phyloP scores from a whole-genome alignment of 2,329 filamentous ascomycete species.

The Rhinocladiella similis region DNA sequence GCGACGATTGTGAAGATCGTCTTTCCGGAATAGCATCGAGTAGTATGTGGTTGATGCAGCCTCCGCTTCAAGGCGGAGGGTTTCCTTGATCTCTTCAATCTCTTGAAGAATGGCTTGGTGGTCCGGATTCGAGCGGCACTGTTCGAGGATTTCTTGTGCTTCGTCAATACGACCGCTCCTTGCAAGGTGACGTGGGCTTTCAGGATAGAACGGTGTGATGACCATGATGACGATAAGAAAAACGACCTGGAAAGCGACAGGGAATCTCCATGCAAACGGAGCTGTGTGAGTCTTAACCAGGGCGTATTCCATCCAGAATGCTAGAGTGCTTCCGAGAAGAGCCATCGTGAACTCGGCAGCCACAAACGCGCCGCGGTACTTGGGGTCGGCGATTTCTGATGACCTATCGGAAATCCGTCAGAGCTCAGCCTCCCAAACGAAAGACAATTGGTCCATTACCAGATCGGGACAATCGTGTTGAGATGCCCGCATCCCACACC shows the following conservation, averaged over 20 bases:
- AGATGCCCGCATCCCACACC: slow-evolving; percentile 33
- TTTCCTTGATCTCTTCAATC: slow-evolving; percentile 29
- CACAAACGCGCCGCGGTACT: slow-evolving; percentile 30
- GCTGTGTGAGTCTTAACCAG: slow-evolving; percentile 29
- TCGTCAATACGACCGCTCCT: slow-evolving; percentile 27
- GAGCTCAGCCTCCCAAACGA: too few relatives aligned
- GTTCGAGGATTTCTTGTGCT: slow-evolving; percentile 21
- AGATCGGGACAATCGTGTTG: slow-evolving; percentile 32
- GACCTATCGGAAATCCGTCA: slow-evolving; percentile 17
- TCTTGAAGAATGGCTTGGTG: slow-evolving; percentile 27
- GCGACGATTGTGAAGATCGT: slow-evolving; percentile 29
- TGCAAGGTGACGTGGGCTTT: slow-evolving; percentile 41
- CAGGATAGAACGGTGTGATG: slow-evolving; percentile 48
- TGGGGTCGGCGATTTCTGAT: slow-evolving; percentile 31
- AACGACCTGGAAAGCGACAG: slow-evolving; percentile 58
- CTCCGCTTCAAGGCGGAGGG: slow-evolving; percentile 30
- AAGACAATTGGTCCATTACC: too few relatives aligned
- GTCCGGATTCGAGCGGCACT: slow-evolving; percentile 9
- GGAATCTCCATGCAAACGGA: slow-evolving; percentile 59
- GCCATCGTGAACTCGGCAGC: slow-evolving; percentile 30
- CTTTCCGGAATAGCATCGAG: slow-evolving; percentile 30
- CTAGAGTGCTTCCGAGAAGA: slow-evolving; percentile 15
- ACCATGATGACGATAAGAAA: slow-evolving; percentile 61
- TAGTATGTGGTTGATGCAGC: slow-evolving; percentile 26
- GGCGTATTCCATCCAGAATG: slow-evolving; percentile 35